phyloP scores from a whole-genome alignment of 2,329 filamentous ascomycete genomes.

The Pseudodiploospora longispora region DNA sequence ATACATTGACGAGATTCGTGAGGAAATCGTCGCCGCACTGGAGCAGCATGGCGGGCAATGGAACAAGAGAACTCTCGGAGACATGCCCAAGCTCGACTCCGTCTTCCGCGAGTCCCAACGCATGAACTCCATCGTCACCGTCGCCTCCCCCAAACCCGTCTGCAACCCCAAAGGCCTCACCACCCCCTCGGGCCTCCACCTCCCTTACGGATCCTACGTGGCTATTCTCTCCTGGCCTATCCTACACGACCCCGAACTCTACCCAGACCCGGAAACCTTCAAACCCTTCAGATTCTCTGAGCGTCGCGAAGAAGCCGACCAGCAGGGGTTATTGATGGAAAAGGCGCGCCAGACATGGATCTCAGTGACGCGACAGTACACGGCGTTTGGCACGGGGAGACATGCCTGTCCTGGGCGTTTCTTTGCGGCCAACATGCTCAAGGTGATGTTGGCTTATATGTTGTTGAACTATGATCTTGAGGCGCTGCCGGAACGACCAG shows the following conservation, averaged over 20 bases:
- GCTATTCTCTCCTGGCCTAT: slow-evolving; percentile 33
- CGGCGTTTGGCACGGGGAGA: slow-evolving; percentile 35
- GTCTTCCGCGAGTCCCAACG: slow-evolving; percentile 46
- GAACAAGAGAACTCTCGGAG: slow-evolving; percentile 36
- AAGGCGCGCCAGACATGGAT: no score
- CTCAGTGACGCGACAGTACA: no score
- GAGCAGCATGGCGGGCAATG: slow-evolving; percentile 25
- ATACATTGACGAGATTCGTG: slow-evolving; percentile 29
- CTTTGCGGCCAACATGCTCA: slow-evolving; percentile 38
- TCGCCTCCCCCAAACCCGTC: slow-evolving; percentile 36
- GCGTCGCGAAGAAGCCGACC: not conserved
- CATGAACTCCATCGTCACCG: slow-evolving; percentile 35
- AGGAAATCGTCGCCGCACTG: slow-evolving; percentile 25
- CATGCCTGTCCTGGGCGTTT: slow-evolving; percentile 42
- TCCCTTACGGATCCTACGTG: slow-evolving; percentile 33
- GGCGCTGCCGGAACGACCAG: no score
- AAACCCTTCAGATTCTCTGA: slow-evolving; percentile 41
- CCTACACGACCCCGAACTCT: slow-evolving; percentile 34
- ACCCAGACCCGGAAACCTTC: slow-evolving; percentile 33
- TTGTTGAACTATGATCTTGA: slow-evolving; percentile 31
- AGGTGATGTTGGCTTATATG: slow-evolving; percentile 33
- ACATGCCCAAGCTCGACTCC: slow-evolving; percentile 39
- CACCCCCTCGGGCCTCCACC: slow-evolving; percentile 23
- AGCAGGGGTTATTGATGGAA: no score
- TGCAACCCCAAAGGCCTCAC: slow-evolving; percentile 31